phyloP scores from a whole-genome alignment of 106 monocot species.

The Xerophyta viscosa region DNA sequence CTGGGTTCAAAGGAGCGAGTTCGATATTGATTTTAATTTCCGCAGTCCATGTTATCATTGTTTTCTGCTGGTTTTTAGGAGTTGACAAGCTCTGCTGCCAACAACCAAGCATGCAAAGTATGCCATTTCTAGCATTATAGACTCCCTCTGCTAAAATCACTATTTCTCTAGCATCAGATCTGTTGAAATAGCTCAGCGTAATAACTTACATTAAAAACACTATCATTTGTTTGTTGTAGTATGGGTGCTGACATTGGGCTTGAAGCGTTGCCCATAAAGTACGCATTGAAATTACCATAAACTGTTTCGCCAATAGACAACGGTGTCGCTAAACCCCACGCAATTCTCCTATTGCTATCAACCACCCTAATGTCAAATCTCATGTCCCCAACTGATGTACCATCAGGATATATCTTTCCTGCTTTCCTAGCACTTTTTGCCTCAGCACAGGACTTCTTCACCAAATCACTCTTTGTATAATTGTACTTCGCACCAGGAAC shows the following conservation, averaged over 20 bases:
- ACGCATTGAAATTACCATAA: conserved; percentile 1
- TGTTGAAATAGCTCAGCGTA: no score
- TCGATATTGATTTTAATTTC: conserved; percentile 37
- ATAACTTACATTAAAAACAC: conserved; percentile 27
- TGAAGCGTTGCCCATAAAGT: not conserved
- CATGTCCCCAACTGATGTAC: conserved; percentile 13
- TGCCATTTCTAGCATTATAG: conserved; percentile 33
- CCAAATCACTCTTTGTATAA: conserved; percentile 26
- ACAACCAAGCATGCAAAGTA: conserved; percentile 63
- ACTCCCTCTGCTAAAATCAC: conserved; percentile 67
- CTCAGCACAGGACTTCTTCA: conserved; percentile 11
- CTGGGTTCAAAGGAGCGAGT: conserved; percentile 25
- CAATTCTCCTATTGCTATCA: not conserved
- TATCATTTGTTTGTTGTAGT: conserved; percentile 3
- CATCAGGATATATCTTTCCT: conserved; percentile 21
- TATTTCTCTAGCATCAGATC: not conserved
- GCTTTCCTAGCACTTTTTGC: not conserved
- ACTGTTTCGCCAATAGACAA: conserved; percentile 12
- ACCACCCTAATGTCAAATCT: conserved; percentile 13
- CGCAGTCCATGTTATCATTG: conserved; percentile 28
- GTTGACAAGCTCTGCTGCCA: not conserved
- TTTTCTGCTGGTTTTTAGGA: not conserved
- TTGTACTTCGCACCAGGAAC: conserved; percentile 30
- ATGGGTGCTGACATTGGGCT: not conserved
- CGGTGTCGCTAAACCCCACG: conserved; percentile 17